Evolutionary conservation across 2,329 filamentous ascomycete genomes (phyloP).

Genomic region (Microcyclospora tardicrescens): DNA sequence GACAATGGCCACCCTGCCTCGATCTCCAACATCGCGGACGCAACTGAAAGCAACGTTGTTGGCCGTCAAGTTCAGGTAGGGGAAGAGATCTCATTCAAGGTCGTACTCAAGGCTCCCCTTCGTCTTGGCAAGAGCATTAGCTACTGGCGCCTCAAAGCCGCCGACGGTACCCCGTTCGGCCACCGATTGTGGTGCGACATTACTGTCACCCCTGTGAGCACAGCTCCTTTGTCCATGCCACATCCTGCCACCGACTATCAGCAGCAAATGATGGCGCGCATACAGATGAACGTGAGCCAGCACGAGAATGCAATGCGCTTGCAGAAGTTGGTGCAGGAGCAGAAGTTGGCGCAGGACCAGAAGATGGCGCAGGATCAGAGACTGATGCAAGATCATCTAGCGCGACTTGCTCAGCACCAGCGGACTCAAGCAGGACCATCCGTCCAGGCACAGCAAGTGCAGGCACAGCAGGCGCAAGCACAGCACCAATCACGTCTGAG

Average conservation of each 20-base stretch:
- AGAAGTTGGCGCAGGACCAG: not conserved
- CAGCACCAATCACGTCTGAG: constrained; percentile 23
- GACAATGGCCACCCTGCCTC: constrained; percentile 70
- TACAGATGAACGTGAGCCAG: not conserved
- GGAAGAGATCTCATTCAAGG: constrained; percentile 66
- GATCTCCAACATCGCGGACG: constrained; percentile 60
- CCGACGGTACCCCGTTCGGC: constrained; percentile 71
- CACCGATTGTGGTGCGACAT: constrained; percentile 94
- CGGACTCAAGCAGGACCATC: no score
- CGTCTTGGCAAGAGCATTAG: constrained; percentile 73
- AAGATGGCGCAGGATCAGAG: not conserved
- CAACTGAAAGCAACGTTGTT: constrained; percentile 71
- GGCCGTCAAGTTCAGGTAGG: constrained; percentile 57
- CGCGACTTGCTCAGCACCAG: not conserved
- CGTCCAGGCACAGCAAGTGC: not conserved
- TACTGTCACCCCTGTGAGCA: constrained; percentile 38
- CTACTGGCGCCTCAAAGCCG: constrained; percentile 86
- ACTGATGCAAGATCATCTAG: not conserved
- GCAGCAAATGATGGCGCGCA: not conserved
- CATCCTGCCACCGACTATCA: not conserved
- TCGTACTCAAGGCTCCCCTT: constrained; percentile 67
- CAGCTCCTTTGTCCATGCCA: no score
- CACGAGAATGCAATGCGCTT: no score
- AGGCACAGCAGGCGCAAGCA: constrained; percentile 9
- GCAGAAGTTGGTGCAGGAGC: not conserved